phyloP scores from a whole-genome alignment of 2,329 filamentous ascomycete species.

The Fusarium albosuccineum region DNA sequence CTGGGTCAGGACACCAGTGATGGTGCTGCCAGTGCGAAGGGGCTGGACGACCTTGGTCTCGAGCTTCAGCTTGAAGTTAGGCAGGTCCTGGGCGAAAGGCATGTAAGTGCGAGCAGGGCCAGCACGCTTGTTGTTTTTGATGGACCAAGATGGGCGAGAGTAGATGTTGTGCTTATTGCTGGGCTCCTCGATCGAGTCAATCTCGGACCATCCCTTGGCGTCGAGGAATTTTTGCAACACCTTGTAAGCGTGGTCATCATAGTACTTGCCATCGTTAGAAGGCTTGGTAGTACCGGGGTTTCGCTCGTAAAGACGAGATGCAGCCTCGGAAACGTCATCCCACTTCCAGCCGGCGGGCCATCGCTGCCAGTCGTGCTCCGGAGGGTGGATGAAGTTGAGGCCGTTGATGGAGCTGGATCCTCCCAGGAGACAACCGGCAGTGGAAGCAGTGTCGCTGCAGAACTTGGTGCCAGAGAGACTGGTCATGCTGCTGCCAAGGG shows the following conservation, averaged over 20 bases:
- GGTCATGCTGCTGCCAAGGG: conserved; percentile 43
- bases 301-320: conserved; percentile 43
- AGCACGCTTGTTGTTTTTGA: conserved; percentile 72
- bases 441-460: conserved; percentile 45
- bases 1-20: conserved; percentile 74
- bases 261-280: conserved; percentile 75
- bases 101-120: conserved; percentile 80
- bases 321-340: conserved; percentile 40
- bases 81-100: conserved; percentile 67
- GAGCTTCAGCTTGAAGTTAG: conserved; percentile 76
- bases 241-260: conserved; percentile 74
- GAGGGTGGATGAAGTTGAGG: conserved; percentile 46
- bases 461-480: conserved; percentile 41
- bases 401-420: conserved; percentile 47
- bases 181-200: conserved; percentile 73
- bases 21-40: conserved; percentile 69
- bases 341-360: conserved; percentile 44
- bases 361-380: conserved; percentile 43
- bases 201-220: conserved; percentile 71
- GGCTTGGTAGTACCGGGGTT: conserved; percentile 73
- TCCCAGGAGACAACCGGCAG: conserved; percentile 43
- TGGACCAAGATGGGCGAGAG: conserved; percentile 77
- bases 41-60: conserved; percentile 75
- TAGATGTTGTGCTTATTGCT: conserved; percentile 75
- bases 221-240: conserved; percentile 70